Base-by-base conservation (phyloP, 192 early-diverging fungal genomes). In the Dimargaris xerosporica region DNA sequence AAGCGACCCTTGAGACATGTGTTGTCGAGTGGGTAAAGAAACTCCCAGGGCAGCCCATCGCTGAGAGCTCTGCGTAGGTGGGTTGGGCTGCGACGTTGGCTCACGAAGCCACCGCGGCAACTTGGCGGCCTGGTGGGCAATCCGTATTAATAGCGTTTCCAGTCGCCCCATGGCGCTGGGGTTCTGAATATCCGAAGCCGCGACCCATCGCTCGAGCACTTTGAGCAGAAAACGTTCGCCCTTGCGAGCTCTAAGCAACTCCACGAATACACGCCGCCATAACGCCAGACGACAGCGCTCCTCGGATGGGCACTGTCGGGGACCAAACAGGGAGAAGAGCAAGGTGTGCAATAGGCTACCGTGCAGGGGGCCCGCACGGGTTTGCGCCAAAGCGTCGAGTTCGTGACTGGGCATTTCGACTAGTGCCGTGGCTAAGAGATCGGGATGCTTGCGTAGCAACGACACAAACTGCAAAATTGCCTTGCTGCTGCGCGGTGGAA, bases 401-500 rank as follows among this genome's bases (percentile, higher is more conserved):
- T 59, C 56, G 56, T 59, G 56, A 41, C 56, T 17, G 31, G 56
- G 56, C 56, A 59, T 59, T 19, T 59, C 56, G 9, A 29, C 41
- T 34, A 59, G 41, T 1, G 56, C 56, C 9, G 56, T 19, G 31
- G 31, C 39, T 15, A 59, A 16, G 9, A 59, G 31, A 17, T 59
- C 56, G 16, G 34, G 31, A 29, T 59, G 56, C 39, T 59, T 59
- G 19, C 56, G 56, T 16, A 59, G 41, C 17, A 41, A 2, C 19
- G 30, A 42, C 13, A 59, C 56, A 28, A 59, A 42, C 2, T 29
- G 16, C 1, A 59, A 28, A 0, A 59, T 23, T 1, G 29, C 41
- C 41, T 42, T 59, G 10, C 31, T 34, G 41, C 56, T 59, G 4
- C 34, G 34, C 9, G 56, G 31, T 28, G 31, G 19, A 41, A 59